Evolutionary conservation across 2,329 filamentous ascomycete genomes (phyloP), one percentile per base, ranked within the genome.

Genomic region (Zymoseptoria brevis): DNA sequence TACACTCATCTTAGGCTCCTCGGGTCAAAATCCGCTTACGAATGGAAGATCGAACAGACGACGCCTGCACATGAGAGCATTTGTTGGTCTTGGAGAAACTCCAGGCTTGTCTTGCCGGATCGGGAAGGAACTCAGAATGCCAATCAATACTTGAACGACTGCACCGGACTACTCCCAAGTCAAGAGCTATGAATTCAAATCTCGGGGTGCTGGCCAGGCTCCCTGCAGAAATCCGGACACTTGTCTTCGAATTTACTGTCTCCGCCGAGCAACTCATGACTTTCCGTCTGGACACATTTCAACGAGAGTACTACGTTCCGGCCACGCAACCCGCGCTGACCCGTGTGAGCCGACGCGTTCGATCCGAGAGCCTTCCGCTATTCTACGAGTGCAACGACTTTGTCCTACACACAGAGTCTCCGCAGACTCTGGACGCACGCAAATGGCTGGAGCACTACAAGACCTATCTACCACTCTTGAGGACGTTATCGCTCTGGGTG

Each of bases 351-450:
- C 61, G 65, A 16, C 68, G 69, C 50, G 50, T 72, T 9, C 66
- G 70, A 7, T 49, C 35, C 1, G 71, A 73, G 59, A 62, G 54
- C 6, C 54, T 72, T 8, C 69, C 69, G 2, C 45, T 70, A 0
- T 72, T 62, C 61, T 73, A 70, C 59, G 63, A 63, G 48, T 59
- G 56, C 61, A 71, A 71, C 54, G 56, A 60, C 30, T 71, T 72
- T 59, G 59, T 71, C 19, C 53, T 72, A 2, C 68, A 71, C 58
- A 69, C 68, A 8, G 68, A 72, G 57, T 64, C 57, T n/a, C 41
- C 59, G 35, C 70, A 70, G 62, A 62, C 62, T 22, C 60, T 64
- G 9, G 67, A 72, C 26, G 64, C 65, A 2, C 54, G 55, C n/a
- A 50, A 52, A 7, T 72, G 70, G 70, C 59, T 71, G 9, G 41